Conservation (phyloP, 495 filamentous ascomycete genomes). For the Bacidia gigantensis region DNA sequence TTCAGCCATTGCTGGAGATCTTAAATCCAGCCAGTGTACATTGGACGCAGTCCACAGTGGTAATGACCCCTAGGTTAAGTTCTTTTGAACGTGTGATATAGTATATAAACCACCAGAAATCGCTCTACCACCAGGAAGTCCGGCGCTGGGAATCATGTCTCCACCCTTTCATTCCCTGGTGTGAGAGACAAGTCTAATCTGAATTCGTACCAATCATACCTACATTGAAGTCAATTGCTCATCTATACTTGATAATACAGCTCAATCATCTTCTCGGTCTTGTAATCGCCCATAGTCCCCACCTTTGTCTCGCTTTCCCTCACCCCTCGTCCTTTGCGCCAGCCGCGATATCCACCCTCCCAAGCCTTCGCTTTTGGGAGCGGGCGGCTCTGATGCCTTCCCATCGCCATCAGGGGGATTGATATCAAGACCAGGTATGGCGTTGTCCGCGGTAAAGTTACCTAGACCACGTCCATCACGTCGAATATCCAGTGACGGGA, state of each 20-base stretch:
- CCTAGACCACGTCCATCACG: constrained; percentile 28
- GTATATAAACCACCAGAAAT: neutral
- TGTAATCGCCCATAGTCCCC: constrained; percentile 52
- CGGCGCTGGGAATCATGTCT: constrained; percentile 15
- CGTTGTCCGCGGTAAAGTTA: constrained; percentile 40
- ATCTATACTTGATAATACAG: constrained; percentile 10
- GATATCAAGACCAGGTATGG: constrained; percentile 61
- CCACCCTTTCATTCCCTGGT: neutral
- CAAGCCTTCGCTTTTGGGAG: constrained; percentile 35
- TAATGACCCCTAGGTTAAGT: no score
- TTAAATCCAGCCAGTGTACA: no score
- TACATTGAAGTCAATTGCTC: constrained; percentile 8
- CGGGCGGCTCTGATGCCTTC: constrained; percentile 27
- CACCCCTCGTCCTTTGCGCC: constrained; percentile 39
- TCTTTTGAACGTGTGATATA: no score
- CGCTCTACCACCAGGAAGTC: neutral
- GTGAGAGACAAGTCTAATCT: constrained; percentile 12
- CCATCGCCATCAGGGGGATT: constrained; percentile 45
- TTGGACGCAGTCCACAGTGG: no score
- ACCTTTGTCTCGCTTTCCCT: constrained; percentile 28
- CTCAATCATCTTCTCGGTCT: constrained; percentile 42
- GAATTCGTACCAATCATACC: constrained; percentile 5
- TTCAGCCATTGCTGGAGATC: no score
- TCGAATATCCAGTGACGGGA: constrained; percentile 64
- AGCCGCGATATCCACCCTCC: constrained; percentile 60